These are phyloP conservation scores for Salvia rosmarinus DNA, from an alignment of 257 asterid genomes.

Conservation along the genomic window DNA sequence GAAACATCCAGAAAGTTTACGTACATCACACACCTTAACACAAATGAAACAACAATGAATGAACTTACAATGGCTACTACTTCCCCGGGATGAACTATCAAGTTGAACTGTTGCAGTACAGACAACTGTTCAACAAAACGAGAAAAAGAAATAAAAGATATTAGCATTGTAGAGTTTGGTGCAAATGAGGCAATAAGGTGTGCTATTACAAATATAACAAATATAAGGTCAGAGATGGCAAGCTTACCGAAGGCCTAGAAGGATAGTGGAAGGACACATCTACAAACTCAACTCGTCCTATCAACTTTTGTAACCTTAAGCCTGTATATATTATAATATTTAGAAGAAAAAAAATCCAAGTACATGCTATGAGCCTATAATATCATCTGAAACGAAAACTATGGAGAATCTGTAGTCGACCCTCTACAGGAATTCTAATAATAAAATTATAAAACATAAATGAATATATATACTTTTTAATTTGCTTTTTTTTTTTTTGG, in stretches of 20 bases:
- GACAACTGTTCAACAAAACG: conserved; percentile 58
- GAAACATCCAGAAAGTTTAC: conserved; percentile 1
- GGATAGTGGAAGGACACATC: conserved; percentile 76
- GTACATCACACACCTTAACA: not conserved
- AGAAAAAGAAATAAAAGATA: conserved; percentile 3
- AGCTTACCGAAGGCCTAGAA: conserved; percentile 69
- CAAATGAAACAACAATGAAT: not conserved
- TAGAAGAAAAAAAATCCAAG: conserved; percentile 22
- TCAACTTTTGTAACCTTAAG: conserved; percentile 63
- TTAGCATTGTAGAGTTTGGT: not conserved
- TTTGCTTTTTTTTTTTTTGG: no score
- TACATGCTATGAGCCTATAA: conserved; percentile 4
- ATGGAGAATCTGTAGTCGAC: conserved; percentile 14
- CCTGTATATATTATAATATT: conserved; percentile 67
- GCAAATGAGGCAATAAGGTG: not conserved
- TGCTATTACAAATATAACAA: not conserved
- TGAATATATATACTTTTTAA: no score
- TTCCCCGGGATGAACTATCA: conserved; percentile 81
- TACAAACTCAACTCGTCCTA: conserved; percentile 70
- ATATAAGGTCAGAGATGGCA: conserved; percentile 7
- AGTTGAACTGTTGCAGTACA: conserved; percentile 66
- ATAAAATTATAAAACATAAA: not conserved
- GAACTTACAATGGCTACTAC: conserved; percentile 88
- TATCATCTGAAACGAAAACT: not conserved
- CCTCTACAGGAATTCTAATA: not conserved